phyloP scores from a whole-genome alignment of 2,329 filamentous ascomycete species.

The Zymoseptoria ardabiliae region DNA sequence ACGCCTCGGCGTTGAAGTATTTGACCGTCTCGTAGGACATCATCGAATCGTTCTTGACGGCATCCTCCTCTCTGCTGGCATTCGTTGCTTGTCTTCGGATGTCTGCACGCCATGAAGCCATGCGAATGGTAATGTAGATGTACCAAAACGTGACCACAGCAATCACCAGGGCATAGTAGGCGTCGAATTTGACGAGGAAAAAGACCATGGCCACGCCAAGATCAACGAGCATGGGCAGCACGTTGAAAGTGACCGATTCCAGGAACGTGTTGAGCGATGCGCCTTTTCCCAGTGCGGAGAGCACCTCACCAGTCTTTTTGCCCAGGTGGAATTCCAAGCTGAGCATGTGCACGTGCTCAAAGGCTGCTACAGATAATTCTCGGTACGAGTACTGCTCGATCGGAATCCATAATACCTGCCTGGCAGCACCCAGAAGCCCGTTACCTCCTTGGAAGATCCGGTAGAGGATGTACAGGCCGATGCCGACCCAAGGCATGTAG shows the following conservation, averaged over 20 bases:
- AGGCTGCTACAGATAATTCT: conserved; percentile 86
- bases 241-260: conserved; percentile 92
- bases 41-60: conserved; percentile 97
- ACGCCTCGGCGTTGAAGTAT: conserved; percentile 55
- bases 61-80: conserved; percentile 87
- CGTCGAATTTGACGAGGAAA: conserved; percentile 72
- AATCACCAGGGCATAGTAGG: conserved; percentile 84
- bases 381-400: conserved; percentile 96
- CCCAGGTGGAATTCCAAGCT: conserved; percentile 94
- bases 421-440: conserved; percentile 73
- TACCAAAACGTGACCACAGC: conserved; percentile 91
- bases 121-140: conserved; percentile 89
- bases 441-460: conserved; percentile 82
- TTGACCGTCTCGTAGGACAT: conserved; percentile 86
- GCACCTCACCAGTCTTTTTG: conserved; percentile 91
- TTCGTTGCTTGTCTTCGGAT: conserved; percentile 92
- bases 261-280: conserved; percentile 94
- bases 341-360: conserved; percentile 92
- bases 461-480: conserved; percentile 68
- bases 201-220: conserved; percentile 76
- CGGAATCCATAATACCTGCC: conserved; percentile 87
- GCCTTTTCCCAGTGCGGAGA: conserved; percentile 93
- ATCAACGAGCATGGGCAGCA: conserved; percentile 90
- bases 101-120: conserved; percentile 88
- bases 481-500: conserved; percentile 63